These are phyloP conservation scores for Phlyctochytrium bullatum DNA, from an alignment of 192 early-diverging fungal genomes.

Conservation along the genomic window DNA sequence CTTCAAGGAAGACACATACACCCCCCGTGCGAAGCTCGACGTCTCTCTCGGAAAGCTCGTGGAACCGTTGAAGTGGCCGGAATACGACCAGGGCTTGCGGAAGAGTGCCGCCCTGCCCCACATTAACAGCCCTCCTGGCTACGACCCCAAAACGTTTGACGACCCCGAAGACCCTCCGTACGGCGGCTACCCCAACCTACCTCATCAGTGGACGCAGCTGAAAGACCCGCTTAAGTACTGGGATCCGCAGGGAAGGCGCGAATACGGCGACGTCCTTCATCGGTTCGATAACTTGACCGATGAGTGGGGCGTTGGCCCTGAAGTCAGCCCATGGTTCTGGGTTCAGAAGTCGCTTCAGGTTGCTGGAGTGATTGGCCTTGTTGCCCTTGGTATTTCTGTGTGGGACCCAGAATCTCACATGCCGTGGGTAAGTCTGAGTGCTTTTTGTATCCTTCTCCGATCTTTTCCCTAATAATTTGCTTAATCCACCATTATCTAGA, in stretches of 20 bases:
- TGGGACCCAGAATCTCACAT: slow-evolving; percentile 42
- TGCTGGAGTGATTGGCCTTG: slow-evolving; percentile 21
- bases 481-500: slow-evolving; percentile 16
- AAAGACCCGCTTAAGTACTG: slow-evolving; percentile 53
- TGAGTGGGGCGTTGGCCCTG: slow-evolving; percentile 39
- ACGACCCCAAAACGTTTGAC: slow-evolving; percentile 37
- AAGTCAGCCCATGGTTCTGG: slow-evolving; percentile 18
- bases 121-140: slow-evolving; percentile 26
- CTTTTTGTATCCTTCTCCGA: slow-evolving; percentile 7
- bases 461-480: background rate
- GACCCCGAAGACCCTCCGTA: slow-evolving; percentile 35
- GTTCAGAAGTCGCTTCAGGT: slow-evolving; percentile 24
- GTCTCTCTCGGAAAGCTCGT: slow-evolving; percentile 27
- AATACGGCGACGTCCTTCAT: slow-evolving; percentile 51
- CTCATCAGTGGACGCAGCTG: slow-evolving; percentile 40
- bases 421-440: slow-evolving; percentile 33
- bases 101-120: slow-evolving; percentile 20
- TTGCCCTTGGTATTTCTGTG: slow-evolving; percentile 19
- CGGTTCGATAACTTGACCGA: slow-evolving; percentile 47
- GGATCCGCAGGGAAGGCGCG: slow-evolving; percentile 53
- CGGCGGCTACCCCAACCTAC: slow-evolving; percentile 50
- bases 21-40: slow-evolving; percentile 29
- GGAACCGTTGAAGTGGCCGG: slow-evolving; percentile 44
- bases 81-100: slow-evolving; percentile 42
- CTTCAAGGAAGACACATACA: slow-evolving; percentile 44